phyloP scores from a whole-genome alignment of 1,284 basidiomycete genomes.

The Rhodotorula sp. region DNA sequence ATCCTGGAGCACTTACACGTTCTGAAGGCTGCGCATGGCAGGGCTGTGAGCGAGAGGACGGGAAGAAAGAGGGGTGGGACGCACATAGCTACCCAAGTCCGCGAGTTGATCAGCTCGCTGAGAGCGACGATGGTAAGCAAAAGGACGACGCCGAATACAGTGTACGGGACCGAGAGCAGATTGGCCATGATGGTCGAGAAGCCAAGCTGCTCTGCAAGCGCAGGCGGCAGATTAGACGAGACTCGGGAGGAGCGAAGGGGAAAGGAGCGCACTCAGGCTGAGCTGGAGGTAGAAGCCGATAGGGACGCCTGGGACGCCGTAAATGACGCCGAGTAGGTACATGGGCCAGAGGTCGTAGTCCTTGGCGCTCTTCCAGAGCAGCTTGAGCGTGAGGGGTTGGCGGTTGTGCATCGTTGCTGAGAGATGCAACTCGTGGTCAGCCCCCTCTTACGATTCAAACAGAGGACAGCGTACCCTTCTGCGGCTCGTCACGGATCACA shows the following conservation, averaged over 20 bases:
- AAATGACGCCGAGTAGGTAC: constrained; percentile 18
- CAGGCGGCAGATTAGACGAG: background rate
- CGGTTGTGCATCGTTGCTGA: constrained; percentile 54
- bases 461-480: constrained; percentile 43
- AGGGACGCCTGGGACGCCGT: background rate
- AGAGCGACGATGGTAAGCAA: constrained; percentile 46
- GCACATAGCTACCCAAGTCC: constrained; percentile 32
- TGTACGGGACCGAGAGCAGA: constrained; percentile 49
- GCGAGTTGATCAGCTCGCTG: constrained; percentile 46
- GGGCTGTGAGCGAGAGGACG: no score
- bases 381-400: constrained; percentile 44
- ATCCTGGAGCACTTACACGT: no score
- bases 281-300: constrained; percentile 18
- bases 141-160: constrained; percentile 48
- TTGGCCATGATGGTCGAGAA: constrained; percentile 53
- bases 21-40: no score
- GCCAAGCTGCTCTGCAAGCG: constrained; percentile 30
- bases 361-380: constrained; percentile 46
- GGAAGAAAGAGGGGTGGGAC: constrained; percentile 30
- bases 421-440: no score
- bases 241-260: background rate
- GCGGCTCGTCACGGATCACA: constrained; percentile 55
- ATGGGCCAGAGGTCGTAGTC: constrained; percentile 51
- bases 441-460: no score
- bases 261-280: constrained; percentile 6